Percentiles rank a stretch among this genome's conserved stretches.
Conservation (phyloP, 139 green algal species). For the Chlamydomonas incerta region DNA sequence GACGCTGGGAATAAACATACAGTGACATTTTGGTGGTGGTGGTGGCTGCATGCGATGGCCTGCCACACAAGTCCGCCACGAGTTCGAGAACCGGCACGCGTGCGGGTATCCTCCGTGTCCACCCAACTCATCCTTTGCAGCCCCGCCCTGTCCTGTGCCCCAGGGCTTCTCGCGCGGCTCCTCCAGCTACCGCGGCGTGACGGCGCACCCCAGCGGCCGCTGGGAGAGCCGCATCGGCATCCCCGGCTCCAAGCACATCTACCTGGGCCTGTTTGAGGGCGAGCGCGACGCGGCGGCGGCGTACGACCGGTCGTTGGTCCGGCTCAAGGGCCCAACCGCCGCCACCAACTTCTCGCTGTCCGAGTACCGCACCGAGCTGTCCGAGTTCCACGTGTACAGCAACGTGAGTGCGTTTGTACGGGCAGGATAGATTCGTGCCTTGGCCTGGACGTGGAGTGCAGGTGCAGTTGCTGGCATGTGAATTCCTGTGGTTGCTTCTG, state of each 20-base stretch:
- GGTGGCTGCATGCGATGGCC: too few species aligned
- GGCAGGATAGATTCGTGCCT: neutral
- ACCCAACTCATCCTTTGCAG: too few species aligned
- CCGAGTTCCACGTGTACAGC: conserved; percentile 26
- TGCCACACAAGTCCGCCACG: too few species aligned
- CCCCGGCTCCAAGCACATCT: conserved; percentile 85
- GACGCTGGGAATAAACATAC: too few species aligned
- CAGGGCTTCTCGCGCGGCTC: conserved; percentile 93
- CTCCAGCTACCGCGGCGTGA: conserved; percentile 86
- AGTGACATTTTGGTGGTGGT: too few species aligned
- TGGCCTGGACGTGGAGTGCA: too few species aligned
- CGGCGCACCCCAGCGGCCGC: conserved; percentile 83
- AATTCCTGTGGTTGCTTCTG: too few species aligned
- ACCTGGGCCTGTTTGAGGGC: conserved; percentile 82
- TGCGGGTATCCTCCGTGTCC: too few species aligned
- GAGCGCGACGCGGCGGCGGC: conserved; percentile 59
- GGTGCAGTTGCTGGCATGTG: too few species aligned
- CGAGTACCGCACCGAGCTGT: conserved; percentile 42
- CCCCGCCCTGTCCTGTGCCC: neutral
- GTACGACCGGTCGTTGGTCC: conserved; percentile 80
- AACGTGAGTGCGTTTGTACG: neutral
- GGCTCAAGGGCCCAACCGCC: conserved; percentile 72
- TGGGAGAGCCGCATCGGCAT: conserved; percentile 91
- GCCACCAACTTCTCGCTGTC: conserved; percentile 84
- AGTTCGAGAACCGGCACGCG: too few species aligned